phyloP scores from a whole-genome alignment of 108 stramenopile species.

The Poteriospumella lacustris region DNA sequence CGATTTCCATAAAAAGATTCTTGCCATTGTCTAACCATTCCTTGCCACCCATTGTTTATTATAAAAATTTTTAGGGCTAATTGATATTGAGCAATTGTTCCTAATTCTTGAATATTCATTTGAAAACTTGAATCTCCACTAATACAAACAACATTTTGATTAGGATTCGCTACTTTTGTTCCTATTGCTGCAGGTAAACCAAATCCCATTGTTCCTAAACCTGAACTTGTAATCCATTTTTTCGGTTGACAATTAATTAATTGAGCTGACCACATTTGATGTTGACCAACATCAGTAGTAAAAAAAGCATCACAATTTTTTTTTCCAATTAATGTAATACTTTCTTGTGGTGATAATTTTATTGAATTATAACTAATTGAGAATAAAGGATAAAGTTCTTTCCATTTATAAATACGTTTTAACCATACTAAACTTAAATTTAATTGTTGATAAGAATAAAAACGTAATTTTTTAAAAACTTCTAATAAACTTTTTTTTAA shows the following conservation, averaged over 20 bases:
- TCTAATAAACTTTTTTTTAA: background rate
- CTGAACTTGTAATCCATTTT: constrained; percentile 78
- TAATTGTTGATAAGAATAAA: background rate
- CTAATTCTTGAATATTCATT: constrained; percentile 87
- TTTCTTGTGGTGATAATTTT: background rate
- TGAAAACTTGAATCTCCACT: constrained; percentile 84
- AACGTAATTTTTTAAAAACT: background rate
- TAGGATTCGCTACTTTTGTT: constrained; percentile 74
- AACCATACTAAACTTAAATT: background rate
- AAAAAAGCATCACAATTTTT: constrained; percentile 46
- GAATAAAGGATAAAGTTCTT: background rate
- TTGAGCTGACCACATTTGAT: constrained; percentile 88
- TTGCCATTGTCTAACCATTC: constrained; percentile 93
- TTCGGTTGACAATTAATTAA: constrained; percentile 82
- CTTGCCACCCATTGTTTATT: constrained; percentile 79
- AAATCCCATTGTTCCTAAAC: constrained; percentile 83
- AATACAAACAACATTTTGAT: constrained; percentile 67
- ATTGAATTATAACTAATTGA: background rate
- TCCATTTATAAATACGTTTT: background rate
- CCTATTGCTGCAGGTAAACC: constrained; percentile 74
- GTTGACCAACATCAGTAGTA: constrained; percentile 75
- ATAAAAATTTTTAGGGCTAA: constrained; percentile 81
- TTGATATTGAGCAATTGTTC: constrained; percentile 70
- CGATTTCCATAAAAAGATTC: constrained; percentile 78
- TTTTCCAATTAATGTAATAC: background rate